Base-by-base conservation (phyloP, 306 rosid genomes). In the Mimosa bimucronata region DNA sequence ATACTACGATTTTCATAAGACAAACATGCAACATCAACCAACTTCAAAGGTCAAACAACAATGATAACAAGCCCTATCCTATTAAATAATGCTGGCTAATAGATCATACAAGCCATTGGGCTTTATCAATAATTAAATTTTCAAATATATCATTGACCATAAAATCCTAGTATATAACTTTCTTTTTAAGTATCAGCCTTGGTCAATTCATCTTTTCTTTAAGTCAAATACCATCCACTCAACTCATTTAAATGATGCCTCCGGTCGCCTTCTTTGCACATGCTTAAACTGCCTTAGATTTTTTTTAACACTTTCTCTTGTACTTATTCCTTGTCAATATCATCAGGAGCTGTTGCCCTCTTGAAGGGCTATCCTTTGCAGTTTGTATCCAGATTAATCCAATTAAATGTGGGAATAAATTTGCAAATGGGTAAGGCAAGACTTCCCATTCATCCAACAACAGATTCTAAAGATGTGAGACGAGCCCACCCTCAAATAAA, bases 401-500 rank as follows among this genome's bases (percentile, higher is more conserved):
- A 44, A 44, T 44, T 2, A 44, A 44, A 16, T 11, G 12, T 11
- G 12, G 3, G 2, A 10, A 44, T 44, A 44, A 44, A 12, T 44
- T 10, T 48, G 55, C 6, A 48, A 48, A 48, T 14, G n/a, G 0
- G 8, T 6, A 15, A 48, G 13, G n/a, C 55, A 48, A 48, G 55
- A 48, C n/a, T 48, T 48, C 21, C 0, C 4, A 1, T 48, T 48
- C n/a, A 48, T 48, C 8, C 55, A 38, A 44, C 75, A 29, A 53
- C 4, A 53, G 18, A 53, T 53, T 21, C 28, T 2, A 8, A 53
- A 53, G 61, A 29, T 7, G 50, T 10, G 75, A 80, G 66, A 23
- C 62, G 16, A 55, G 26, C 73, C 68, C 61, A n/a, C 52, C 67
- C 25, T 71, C 62, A 21, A 66, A 75, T 62, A 75, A 72, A 69